Conservation (phyloP, 1,284 basidiomycete species). For the Irpex lacteus region DNA sequence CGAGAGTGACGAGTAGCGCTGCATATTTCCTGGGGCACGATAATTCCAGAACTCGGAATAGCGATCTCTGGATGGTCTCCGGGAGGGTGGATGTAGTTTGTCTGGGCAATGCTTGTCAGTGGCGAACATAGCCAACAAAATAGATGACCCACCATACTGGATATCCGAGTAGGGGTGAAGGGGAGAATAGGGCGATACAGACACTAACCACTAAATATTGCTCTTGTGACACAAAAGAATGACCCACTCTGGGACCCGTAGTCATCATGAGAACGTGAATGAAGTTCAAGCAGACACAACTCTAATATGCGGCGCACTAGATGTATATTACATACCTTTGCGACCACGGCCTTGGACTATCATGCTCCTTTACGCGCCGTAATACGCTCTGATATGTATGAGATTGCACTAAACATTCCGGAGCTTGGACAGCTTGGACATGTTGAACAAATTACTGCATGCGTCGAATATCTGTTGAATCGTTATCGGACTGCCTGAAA, state of each 20-base stretch:
- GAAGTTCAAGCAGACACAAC: background rate
- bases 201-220: background rate
- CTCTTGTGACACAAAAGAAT: background rate
- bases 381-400: background rate
- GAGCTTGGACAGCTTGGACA: background rate
- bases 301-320: background rate
- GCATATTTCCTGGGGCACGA: background rate
- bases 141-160: background rate
- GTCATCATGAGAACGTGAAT: background rate
- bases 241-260: background rate
- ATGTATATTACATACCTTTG: background rate
- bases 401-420: background rate
- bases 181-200: background rate
- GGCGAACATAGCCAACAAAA: background rate
- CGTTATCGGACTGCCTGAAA: background rate
- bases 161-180: background rate
- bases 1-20: background rate
- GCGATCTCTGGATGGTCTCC: background rate
- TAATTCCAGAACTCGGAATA: background rate
- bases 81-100: background rate
- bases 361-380: background rate
- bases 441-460: background rate
- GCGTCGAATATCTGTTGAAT: background rate
- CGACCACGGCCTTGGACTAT: background rate
- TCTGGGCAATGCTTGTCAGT: background rate